phyloP scores from a whole-genome alignment of 2,329 filamentous ascomycete species.

The Aspergillus thermomutatus region DNA sequence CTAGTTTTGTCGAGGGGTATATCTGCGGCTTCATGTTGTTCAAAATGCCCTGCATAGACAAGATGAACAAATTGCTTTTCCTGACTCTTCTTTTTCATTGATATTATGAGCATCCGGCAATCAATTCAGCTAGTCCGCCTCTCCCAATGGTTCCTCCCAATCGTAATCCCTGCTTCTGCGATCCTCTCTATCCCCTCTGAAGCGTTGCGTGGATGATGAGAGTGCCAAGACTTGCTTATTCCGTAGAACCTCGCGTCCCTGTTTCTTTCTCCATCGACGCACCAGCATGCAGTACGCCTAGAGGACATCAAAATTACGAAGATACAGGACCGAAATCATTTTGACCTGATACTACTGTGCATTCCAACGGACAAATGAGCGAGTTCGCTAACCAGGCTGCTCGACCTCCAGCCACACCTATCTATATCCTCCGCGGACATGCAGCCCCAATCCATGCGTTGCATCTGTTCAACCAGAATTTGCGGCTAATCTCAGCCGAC shows the following conservation, averaged over 20 bases:
- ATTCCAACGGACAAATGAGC: constrained; percentile 8
- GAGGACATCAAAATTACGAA: not conserved
- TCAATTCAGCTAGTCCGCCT: no score
- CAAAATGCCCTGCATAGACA: not conserved
- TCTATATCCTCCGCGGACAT: constrained; percentile 81
- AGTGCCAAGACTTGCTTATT: not conserved
- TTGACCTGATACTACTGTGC: not conserved
- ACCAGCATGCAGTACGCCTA: not conserved
- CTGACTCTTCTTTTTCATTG: not conserved
- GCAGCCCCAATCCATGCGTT: constrained; percentile 73
- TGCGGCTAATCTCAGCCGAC: constrained; percentile 79
- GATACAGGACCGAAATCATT: not conserved
- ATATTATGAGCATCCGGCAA: not conserved
- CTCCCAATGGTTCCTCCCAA: not conserved
- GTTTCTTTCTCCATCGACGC: not conserved
- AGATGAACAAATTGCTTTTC: not conserved
- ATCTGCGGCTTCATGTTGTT: not conserved
- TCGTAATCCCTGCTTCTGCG: not conserved
- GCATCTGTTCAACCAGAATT: constrained; percentile 68
- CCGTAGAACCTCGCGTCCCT: not conserved
- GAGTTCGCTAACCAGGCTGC: constrained; percentile 7
- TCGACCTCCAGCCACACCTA: constrained; percentile 53
- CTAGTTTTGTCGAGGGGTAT: not conserved
- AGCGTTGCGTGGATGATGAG: not conserved
- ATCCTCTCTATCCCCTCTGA: not conserved